phyloP scores from a whole-genome alignment of 2,329 filamentous ascomycete genomes.

The Microcera coccophila region DNA sequence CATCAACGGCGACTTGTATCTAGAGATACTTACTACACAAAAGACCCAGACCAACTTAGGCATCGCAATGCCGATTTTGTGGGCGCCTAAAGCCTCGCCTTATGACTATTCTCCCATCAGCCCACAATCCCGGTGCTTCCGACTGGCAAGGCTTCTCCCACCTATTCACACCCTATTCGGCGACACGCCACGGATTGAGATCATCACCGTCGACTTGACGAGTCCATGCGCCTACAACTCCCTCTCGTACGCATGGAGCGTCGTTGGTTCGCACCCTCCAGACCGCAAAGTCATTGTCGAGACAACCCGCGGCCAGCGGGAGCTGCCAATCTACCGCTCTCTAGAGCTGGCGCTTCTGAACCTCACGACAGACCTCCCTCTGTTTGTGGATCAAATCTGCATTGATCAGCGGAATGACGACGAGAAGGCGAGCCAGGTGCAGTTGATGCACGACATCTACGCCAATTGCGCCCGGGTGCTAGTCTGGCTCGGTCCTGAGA shows the following conservation, averaged over 20 bases:
- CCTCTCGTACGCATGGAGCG: conserved; percentile 32
- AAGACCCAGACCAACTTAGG: too few species aligned
- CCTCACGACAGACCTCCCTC: conserved; percentile 6
- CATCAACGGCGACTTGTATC: too few species aligned
- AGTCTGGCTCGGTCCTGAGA: conserved; percentile 28
- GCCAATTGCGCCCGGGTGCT: conserved; percentile 17
- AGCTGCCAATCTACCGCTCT: conserved; percentile 25
- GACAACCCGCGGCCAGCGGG: conserved; percentile 3
- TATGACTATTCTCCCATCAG: conserved; percentile 4
- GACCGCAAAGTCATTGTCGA: conserved; percentile 28
- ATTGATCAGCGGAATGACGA: conserved; percentile 26
- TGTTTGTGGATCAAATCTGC: conserved; percentile 33
- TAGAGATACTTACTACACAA: too few species aligned
- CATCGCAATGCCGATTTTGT: neutral
- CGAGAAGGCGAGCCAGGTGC: conserved; percentile 28
- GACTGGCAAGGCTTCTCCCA: conserved; percentile 9
- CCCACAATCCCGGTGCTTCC: conserved; percentile 4
- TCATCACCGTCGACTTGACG: conserved; percentile 23
- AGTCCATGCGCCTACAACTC: conserved; percentile 22
- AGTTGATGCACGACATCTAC: conserved; percentile 31
- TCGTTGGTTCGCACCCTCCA: conserved; percentile 8
- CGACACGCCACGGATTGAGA: conserved; percentile 25
- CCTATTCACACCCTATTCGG: conserved; percentile 5
- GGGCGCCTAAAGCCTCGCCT: neutral
- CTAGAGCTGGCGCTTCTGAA: conserved; percentile 28